Conservation (phyloP, 768 basidiomycete species). For the Tremella yokohamensis region DNA sequence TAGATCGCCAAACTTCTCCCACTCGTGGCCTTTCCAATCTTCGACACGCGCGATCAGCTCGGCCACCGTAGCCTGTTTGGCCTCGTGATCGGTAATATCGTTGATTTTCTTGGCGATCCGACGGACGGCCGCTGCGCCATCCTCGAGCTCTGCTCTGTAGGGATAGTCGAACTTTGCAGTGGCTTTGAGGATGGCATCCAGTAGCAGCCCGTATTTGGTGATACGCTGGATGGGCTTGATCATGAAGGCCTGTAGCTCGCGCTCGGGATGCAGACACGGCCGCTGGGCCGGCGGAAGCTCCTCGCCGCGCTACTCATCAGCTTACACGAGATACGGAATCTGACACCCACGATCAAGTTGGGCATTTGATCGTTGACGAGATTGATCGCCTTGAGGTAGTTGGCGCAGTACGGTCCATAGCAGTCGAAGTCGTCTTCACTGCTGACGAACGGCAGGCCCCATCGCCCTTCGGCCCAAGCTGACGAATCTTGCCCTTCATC, state of each 20-base stretch:
- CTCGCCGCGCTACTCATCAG: constrained; percentile 36
- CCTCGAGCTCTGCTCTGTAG: constrained; percentile 67
- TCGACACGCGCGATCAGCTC: constrained; percentile 81
- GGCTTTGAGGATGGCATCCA: constrained; percentile 59
- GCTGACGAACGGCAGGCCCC: constrained; percentile 49
- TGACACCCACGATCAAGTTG: constrained; percentile 68
- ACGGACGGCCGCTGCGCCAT: constrained; percentile 79
- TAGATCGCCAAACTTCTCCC: constrained; percentile 89
- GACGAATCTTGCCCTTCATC: constrained; percentile 38
- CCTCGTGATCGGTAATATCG: constrained; percentile 84
- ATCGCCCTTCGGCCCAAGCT: constrained; percentile 49
- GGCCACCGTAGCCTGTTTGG: constrained; percentile 86
- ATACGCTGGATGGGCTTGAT: constrained; percentile 98
- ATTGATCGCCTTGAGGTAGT: constrained; percentile 82
- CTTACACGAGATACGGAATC: constrained; percentile 7
- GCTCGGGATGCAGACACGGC: constrained; percentile 44
- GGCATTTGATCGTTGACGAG: constrained; percentile 81
- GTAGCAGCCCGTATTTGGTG: constrained; percentile 94
- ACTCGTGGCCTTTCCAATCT: constrained; percentile 98
- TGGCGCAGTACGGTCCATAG: constrained; percentile 96
- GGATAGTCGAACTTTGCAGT: constrained; percentile 45
- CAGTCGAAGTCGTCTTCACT: constrained; percentile 95
- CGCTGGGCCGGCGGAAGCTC: constrained; percentile 24
- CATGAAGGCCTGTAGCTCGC: constrained; percentile 87
- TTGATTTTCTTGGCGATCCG: constrained; percentile 94